phyloP scores from a whole-genome alignment of 371 early-diverging fungal species.

The Choanephora cucurbitarum region DNA sequence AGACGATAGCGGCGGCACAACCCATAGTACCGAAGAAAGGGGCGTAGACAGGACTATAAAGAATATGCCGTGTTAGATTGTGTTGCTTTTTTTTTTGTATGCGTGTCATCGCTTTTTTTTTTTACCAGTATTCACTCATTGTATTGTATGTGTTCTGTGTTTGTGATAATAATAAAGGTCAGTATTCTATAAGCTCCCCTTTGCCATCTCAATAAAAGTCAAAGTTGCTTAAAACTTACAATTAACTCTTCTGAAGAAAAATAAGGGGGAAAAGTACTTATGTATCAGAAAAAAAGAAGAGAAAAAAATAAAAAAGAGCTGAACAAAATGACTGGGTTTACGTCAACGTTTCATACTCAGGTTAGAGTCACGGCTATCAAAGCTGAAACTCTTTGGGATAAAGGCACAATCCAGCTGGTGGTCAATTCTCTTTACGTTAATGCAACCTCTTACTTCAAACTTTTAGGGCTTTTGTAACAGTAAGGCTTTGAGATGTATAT shows the following conservation, averaged over 20 bases:
- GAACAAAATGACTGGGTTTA: background rate
- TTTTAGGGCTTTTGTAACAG: no score
- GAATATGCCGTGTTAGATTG: background rate
- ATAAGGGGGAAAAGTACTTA: background rate
- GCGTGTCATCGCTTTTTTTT: background rate
- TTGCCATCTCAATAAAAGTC: no score
- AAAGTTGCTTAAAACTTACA: background rate
- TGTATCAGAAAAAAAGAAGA: background rate
- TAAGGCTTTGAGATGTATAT: no score
- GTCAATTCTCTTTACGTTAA: no score
- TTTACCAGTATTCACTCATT: slow-evolving; percentile 29
- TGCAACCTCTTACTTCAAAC: no score
- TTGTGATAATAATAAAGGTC: background rate
- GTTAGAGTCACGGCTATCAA: background rate
- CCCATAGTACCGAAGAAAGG: slow-evolving; percentile 98
- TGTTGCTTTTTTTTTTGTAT: background rate
- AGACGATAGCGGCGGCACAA: slow-evolving; percentile 93
- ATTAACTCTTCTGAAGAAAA: background rate
- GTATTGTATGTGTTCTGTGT: slow-evolving; percentile 5
- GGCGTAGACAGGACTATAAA: slow-evolving; percentile 86
- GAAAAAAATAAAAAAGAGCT: background rate
- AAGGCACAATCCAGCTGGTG: no score
- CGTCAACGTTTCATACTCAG: background rate
- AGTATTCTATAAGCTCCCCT: background rate
- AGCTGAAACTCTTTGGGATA: no score